A percentile compares a stretch with the other conserved stretches of the same genome.
Evolutionary conservation across 345 rosid species (phyloP).

Genomic region (Citrus australasica): DNA sequence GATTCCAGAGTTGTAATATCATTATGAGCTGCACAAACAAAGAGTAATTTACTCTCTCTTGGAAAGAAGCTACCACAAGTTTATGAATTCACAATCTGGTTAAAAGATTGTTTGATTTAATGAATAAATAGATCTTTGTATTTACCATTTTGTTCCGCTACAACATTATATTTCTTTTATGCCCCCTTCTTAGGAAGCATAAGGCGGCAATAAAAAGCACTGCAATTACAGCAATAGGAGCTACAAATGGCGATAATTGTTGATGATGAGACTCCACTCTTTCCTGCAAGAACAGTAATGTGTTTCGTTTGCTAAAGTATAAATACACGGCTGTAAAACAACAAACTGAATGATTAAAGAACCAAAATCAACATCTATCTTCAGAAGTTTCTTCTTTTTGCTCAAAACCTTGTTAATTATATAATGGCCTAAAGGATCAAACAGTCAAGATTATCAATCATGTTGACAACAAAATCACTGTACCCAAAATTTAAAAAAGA

Average conservation of each 20-base stretch:
- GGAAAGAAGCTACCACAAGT: too few species aligned
- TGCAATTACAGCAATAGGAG: conserved; percentile 17
- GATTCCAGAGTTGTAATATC: conserved; percentile 36
- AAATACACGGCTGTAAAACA: background rate
- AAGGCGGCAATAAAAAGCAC: conserved; percentile 25
- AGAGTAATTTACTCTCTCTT: background rate
- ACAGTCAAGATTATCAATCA: too few species aligned
- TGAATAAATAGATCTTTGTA: background rate
- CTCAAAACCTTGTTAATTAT: too few species aligned
- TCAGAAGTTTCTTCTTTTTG: too few species aligned
- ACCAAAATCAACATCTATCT: too few species aligned
- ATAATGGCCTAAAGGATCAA: too few species aligned
- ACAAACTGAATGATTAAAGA: too few species aligned
- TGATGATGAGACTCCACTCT: conserved; percentile 16
- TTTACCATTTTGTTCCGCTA: conserved; percentile 33
- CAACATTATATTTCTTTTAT: conserved; percentile 20
- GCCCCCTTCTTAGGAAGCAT: conserved; percentile 29
- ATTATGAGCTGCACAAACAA: conserved; percentile 27
- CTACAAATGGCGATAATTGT: conserved; percentile 30
- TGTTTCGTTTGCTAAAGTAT: background rate
- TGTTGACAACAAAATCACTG: too few species aligned
- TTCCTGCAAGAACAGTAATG: conserved; percentile 18
- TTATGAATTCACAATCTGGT: too few species aligned
- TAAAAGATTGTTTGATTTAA: background rate
- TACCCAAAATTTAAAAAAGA: too few species aligned